These are phyloP conservation scores for Fusarium bactridioides DNA, from an alignment of 2,329 filamentous ascomycete genomes.

Conservation along the genomic window DNA sequence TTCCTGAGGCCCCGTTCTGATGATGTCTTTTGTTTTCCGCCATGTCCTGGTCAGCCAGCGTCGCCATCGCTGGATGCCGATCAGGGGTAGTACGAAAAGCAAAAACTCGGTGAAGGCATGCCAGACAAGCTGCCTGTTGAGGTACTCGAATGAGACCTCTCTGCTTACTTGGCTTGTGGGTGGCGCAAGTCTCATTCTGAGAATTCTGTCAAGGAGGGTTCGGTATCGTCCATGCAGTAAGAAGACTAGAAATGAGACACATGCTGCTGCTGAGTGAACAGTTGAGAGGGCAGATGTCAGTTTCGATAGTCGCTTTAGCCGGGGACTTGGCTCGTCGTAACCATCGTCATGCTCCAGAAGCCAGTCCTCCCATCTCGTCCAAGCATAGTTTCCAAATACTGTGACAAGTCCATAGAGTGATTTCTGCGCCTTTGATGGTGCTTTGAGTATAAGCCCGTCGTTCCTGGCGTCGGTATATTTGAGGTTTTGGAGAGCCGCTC, in stretches of 20 bases:
- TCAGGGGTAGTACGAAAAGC: conserved; percentile 95
- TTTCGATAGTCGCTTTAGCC: conserved; percentile 66
- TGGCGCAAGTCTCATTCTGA: conserved; percentile 85
- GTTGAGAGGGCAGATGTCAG: conserved; percentile 75
- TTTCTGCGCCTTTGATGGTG: conserved; percentile 86
- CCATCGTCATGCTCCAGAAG: conserved; percentile 79
- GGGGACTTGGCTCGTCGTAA: conserved; percentile 67
- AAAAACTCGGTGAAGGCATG: conserved; percentile 99
- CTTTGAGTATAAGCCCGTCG: conserved; percentile 65
- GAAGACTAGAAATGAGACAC: conserved; percentile 88
- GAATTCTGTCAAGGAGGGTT: conserved; percentile 84
- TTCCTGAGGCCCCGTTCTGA: conserved; percentile 57
- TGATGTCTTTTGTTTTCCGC: conserved; percentile 77
- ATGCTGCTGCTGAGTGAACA: conserved; percentile 80
- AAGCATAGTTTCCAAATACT: conserved; percentile 86
- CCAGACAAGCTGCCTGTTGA: conserved; percentile 98
- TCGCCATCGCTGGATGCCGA: conserved; percentile 92
- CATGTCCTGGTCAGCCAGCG: conserved; percentile 88
- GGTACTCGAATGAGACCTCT: conserved; percentile 96
- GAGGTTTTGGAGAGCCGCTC: conserved; percentile 89
- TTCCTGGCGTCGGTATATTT: conserved; percentile 86
- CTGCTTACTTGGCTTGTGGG: conserved; percentile 85
- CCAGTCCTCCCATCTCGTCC: conserved; percentile 92
- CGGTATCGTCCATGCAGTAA: conserved; percentile 90
- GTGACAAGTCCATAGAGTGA: conserved; percentile 83